Percentiles rank a stretch among this genome's conserved stretches.
Conservation (phyloP, 768 basidiomycete genomes). For the Mycena rosella region DNA sequence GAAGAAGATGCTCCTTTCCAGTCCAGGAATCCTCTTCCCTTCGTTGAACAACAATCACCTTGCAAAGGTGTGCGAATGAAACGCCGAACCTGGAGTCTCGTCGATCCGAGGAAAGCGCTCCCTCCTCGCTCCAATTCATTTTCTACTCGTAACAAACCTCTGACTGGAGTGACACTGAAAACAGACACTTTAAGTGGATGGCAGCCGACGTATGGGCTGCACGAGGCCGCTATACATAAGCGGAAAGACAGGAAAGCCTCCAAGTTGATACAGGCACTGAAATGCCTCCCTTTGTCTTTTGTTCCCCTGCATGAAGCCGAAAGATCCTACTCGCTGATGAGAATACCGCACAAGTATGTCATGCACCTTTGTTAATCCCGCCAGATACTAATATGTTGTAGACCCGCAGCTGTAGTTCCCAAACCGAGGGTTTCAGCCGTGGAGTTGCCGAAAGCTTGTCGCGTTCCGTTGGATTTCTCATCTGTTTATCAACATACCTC, state of each 20-base stretch:
- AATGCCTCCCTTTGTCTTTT: slow-evolving; percentile 26
- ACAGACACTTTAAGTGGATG: slow-evolving; percentile 26
- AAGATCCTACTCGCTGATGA: slow-evolving; percentile 22
- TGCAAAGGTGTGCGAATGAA: background rate
- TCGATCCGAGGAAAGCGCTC: slow-evolving; percentile 29
- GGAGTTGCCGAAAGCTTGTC: background rate
- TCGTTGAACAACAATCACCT: slow-evolving; percentile 6
- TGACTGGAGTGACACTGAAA: background rate
- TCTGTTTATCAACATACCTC: slow-evolving; percentile 1
- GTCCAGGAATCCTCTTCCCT: slow-evolving; percentile 15
- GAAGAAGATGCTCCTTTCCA: background rate
- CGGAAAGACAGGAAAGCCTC: slow-evolving; percentile 5
- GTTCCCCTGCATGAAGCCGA: slow-evolving; percentile 30
- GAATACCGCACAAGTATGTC: slow-evolving; percentile 10
- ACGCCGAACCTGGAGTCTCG: slow-evolving; percentile 28
- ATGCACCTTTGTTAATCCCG: background rate
- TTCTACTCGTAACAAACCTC: background rate
- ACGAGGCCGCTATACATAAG: slow-evolving; percentile 15
- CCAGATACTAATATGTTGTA: background rate
- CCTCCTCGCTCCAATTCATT: slow-evolving; percentile 28
- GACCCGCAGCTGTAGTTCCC: background rate
- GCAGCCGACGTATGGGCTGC: slow-evolving; percentile 8
- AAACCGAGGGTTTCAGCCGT: background rate
- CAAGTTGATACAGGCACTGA: background rate
- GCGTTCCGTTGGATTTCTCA: slow-evolving; percentile 8